Base-by-base conservation (phyloP, 179 eudicot species). In the Sideroxylon spinosum region DNA sequence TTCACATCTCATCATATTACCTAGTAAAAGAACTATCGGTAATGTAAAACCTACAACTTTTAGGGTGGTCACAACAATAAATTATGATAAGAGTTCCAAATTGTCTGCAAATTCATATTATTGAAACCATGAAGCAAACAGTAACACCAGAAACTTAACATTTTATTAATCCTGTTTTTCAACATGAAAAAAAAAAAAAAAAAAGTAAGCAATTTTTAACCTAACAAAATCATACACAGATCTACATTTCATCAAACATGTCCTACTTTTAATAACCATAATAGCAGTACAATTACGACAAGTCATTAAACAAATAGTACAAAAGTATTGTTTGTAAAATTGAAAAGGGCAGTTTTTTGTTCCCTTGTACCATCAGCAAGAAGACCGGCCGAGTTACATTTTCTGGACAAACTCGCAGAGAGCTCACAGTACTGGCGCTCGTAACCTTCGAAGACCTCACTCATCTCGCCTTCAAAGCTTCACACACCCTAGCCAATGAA, bases 351-450 rank as follows among this genome's bases (percentile, higher is more conserved):
- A 52, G 1, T 29, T 83, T 8, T 22, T 29, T 32, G 6, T 14
- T n/a, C n/a, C n/a, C n/a, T n/a, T n/a, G n/a, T n/a, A n/a, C n/a
- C 91, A 84, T 83, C 93, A 50, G 87, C 73, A 69, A 89, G 84
- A 82, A 83, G 79, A 84, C 86, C 81, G 80, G 85, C 82, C 1
- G 91, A 84, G 64, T 89, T 85, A 79, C 95, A 91, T 85, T 87
- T 91, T 56, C 90, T 66, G 70, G 95, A 89, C 64, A 92, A 87
- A 86, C 87, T 91, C 26, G 90, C 92, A 4, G 97, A 92, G 7
- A 92, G 86, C 72, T 92, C 97, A 67, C 97, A 92, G 85, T 92
- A 92, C 83, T 92, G 97, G 52, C 94, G 88, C 84, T 92, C 97
- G 72, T 92, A 92, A 12, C 93, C 95, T 81, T 91, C 95, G 64